Percentiles rank a stretch among this genome's conserved stretches.
Conservation (phyloP, 1,139 yeast genomes). For the Debaryomyces sp. region DNA sequence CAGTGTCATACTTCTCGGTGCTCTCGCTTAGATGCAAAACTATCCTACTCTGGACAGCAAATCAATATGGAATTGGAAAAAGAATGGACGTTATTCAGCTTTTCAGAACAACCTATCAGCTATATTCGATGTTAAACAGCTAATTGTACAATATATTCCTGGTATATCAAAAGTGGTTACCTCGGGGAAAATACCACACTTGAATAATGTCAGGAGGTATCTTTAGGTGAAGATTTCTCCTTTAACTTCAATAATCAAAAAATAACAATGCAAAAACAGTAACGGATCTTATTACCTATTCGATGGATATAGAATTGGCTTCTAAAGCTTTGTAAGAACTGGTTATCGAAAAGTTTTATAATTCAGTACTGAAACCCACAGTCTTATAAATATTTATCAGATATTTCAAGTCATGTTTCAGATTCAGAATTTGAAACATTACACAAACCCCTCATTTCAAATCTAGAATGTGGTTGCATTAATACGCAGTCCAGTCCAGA, state of each 20-base stretch:
- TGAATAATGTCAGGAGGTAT: neutral
- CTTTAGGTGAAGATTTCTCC: neutral
- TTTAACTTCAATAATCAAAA: neutral
- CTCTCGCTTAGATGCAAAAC: conserved; percentile 3
- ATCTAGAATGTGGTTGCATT: conserved; percentile 8
- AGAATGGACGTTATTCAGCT: conserved; percentile 2
- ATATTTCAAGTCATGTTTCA: conserved; percentile 20
- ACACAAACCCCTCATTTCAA: conserved; percentile 13
- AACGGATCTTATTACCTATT: neutral
- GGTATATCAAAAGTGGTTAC: neutral
- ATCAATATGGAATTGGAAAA: neutral
- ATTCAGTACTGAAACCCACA: conserved; percentile 14
- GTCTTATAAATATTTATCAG: conserved; percentile 10
- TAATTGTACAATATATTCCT: neutral
- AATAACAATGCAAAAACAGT: neutral
- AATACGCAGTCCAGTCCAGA: conserved; percentile 3
- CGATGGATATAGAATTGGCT: neutral
- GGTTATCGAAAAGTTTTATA: conserved; percentile 2
- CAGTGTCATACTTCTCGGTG: neutral
- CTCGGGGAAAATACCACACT: conserved; percentile 6
- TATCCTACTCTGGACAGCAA: neutral
- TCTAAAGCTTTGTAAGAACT: conserved; percentile 5
- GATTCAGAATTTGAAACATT: conserved; percentile 22
- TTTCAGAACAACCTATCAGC: neutral
- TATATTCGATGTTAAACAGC: neutral